Evolutionary conservation across 805 yeast species (phyloP).

Genomic region (Cyberlindnera mycetangii): DNA sequence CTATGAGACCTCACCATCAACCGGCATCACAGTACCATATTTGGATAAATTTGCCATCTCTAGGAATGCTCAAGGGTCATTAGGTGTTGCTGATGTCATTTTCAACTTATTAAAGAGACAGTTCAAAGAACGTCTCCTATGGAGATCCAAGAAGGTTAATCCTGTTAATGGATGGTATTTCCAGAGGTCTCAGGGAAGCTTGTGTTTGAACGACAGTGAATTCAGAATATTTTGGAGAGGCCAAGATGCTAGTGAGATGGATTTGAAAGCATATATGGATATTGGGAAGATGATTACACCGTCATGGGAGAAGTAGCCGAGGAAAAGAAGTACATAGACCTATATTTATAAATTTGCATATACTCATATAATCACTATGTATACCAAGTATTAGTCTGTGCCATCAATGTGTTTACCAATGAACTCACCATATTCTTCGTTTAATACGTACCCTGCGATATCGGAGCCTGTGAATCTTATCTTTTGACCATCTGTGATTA

Average conservation of each 20-base stretch:
- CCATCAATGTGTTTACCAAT: constrained; percentile 46
- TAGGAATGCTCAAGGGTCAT: constrained; percentile 79
- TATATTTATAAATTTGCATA: neutral
- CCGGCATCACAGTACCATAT: constrained; percentile 54
- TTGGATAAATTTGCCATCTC: constrained; percentile 93
- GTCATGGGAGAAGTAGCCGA: constrained; percentile 34
- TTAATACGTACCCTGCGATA: constrained; percentile 41
- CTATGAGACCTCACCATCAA: constrained; percentile 49
- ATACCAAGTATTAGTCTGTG: constrained; percentile 21
- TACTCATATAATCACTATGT: neutral
- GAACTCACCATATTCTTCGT: constrained; percentile 45
- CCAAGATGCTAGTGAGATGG: constrained; percentile 29
- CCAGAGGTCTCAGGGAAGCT: constrained; percentile 78
- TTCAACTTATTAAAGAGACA: constrained; percentile 72
- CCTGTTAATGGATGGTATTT: constrained; percentile 98
- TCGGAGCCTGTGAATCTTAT: constrained; percentile 41
- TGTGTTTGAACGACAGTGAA: constrained; percentile 39
- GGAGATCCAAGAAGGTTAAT: constrained; percentile 86
- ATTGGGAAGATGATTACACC: constrained; percentile 59
- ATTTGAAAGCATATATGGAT: constrained; percentile 45
- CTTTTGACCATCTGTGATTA: constrained; percentile 28
- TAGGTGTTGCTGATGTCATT: constrained; percentile 90
- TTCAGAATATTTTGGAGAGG: constrained; percentile 47
- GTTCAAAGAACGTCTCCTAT: constrained; percentile 63
- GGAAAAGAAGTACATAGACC: neutral